Evolutionary conservation across 148 eudicot genomes (phyloP).

Genomic region (Tetragonia tetragonoides): DNA sequence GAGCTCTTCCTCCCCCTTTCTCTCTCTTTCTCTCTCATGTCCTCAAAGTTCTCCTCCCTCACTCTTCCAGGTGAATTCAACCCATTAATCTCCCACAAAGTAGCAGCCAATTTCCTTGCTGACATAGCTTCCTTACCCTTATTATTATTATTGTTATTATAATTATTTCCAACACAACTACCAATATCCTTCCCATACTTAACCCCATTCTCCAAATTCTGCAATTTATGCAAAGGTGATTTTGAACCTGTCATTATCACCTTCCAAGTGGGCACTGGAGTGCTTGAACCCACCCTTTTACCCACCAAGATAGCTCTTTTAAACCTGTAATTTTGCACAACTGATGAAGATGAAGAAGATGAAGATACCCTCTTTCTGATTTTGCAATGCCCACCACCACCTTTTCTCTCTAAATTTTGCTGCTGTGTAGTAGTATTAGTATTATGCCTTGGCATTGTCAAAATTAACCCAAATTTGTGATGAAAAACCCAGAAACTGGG

Average conservation of each 20-base stretch:
- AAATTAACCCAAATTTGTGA: background rate
- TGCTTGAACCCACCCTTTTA: slow-evolving; percentile 46
- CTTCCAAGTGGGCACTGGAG: slow-evolving; percentile 68
- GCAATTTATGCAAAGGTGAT: slow-evolving; percentile 36
- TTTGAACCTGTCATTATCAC: slow-evolving; percentile 41
- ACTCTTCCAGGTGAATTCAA: slow-evolving; percentile 36
- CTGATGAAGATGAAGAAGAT: slow-evolving; percentile 57
- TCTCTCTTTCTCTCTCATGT: slow-evolving; percentile 12
- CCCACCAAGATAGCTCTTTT: slow-evolving; percentile 61
- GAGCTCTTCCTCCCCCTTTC: slow-evolving; percentile 24
- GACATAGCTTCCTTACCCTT: slow-evolving; percentile 57
- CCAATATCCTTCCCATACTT: slow-evolving; percentile 12
- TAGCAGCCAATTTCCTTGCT: slow-evolving; percentile 72
- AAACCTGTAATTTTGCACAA: slow-evolving; percentile 46
- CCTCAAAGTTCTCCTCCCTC: slow-evolving; percentile 26
- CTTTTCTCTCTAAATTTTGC: slow-evolving; percentile 22
- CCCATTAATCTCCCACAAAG: slow-evolving; percentile 76
- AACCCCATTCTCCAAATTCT: slow-evolving; percentile 31
- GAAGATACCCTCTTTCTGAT: slow-evolving; percentile 63
- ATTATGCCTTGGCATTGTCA: slow-evolving; percentile 38
- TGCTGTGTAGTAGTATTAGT: background rate
- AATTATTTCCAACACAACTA: no score
- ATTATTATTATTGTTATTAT: slow-evolving; percentile 10
- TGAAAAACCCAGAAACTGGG: background rate
- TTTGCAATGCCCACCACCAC: slow-evolving; percentile 43